Conservation (phyloP, 2,329 filamentous ascomycete genomes). For the Stachybotrys chartarum region DNA sequence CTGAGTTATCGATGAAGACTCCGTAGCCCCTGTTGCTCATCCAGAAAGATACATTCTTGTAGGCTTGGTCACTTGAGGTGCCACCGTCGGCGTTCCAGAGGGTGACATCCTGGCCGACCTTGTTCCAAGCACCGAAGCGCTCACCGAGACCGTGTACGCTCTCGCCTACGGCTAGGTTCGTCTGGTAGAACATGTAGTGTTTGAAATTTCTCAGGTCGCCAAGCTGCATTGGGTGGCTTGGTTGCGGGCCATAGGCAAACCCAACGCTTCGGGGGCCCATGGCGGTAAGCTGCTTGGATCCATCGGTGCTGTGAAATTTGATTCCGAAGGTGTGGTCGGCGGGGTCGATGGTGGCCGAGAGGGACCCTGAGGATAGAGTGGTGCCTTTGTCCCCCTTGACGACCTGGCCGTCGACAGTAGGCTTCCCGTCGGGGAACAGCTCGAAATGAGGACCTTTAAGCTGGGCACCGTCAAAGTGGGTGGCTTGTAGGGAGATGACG, state of each 20-base stretch:
- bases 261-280: constrained; percentile 31
- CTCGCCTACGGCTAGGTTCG: constrained; percentile 50
- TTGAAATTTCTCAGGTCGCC: constrained; percentile 34
- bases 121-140: constrained; percentile 70
- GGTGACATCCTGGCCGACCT: constrained; percentile 62
- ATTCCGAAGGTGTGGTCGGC: constrained; percentile 30
- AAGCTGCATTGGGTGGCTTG: constrained; percentile 24
- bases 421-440: constrained; percentile 27
- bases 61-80: constrained; percentile 62
- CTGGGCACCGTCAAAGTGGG: constrained; percentile 30
- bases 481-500: constrained; percentile 30
- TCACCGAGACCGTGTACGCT: constrained; percentile 69
- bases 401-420: constrained; percentile 18
- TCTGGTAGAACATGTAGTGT: constrained; percentile 52
- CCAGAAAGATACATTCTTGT: constrained; percentile 67
- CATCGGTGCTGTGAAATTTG: constrained; percentile 28
- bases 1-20: constrained; percentile 65
- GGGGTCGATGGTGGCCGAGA: constrained; percentile 26
- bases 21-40: constrained; percentile 68
- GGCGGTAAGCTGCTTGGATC: constrained; percentile 27
- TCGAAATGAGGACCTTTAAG: constrained; percentile 30
- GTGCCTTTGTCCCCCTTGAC: constrained; percentile 24
- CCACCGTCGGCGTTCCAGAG: constrained; percentile 60
- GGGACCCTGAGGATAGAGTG: constrained; percentile 25
- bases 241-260: constrained; percentile 26